Evolutionary conservation across 176 grass and related monocot species (phyloP).

Genomic region (Lolium perenne): DNA sequence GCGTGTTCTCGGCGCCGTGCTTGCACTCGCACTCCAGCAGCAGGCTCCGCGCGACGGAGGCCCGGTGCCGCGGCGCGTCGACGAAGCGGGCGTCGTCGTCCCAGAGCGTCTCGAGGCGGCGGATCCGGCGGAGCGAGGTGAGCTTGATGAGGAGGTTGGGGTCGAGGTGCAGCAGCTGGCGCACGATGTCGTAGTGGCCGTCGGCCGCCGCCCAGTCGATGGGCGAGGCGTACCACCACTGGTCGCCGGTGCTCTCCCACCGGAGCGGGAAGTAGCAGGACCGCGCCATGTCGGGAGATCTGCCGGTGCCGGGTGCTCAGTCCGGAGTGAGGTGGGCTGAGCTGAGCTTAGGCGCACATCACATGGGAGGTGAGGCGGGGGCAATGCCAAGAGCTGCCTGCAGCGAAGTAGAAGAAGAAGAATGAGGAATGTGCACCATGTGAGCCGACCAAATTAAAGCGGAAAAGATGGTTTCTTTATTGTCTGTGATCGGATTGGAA

Average conservation of each 20-base stretch:
- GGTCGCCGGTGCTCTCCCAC: conserved; percentile 97
- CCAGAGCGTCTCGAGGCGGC: conserved; percentile 89
- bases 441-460: conserved; percentile 33
- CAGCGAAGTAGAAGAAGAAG: conserved; percentile 30
- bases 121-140: conserved; percentile 90
- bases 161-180: conserved; percentile 86
- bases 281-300: conserved; percentile 50
- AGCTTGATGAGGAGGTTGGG: conserved; percentile 99
- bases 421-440: conserved; percentile 34
- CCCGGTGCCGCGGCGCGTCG: conserved; percentile 59
- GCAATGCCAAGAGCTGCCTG: conserved; percentile 43
- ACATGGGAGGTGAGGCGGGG: neutral
- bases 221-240: conserved; percentile 98
- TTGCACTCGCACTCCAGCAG: conserved; percentile 74
- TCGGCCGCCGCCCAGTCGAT: conserved; percentile 91
- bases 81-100: conserved; percentile 74
- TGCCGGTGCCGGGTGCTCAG: neutral
- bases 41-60: conserved; percentile 61
- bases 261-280: conserved; percentile 90
- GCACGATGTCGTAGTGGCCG: conserved; percentile 92
- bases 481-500: conserved; percentile 21
- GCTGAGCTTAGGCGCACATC: conserved; percentile 32
- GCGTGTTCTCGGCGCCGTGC: conserved; percentile 66
- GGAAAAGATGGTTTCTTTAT: conserved; percentile 24
- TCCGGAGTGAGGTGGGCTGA: conserved; percentile 27